Conservation (phyloP, 257 asterid species). For the Verbascum thapsus region DNA sequence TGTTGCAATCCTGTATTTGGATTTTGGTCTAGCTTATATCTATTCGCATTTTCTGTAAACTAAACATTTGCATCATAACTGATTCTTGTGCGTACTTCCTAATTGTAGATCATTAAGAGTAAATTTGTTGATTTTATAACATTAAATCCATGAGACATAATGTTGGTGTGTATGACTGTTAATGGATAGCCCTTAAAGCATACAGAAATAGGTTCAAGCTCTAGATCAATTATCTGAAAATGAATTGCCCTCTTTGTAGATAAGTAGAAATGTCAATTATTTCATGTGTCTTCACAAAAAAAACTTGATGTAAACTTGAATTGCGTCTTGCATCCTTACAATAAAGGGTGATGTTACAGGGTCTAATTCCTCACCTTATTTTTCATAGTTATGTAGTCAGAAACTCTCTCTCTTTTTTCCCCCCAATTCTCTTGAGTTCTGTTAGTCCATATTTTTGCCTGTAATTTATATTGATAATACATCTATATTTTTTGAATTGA, state of each 20-base stretch:
- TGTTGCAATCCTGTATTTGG: no score
- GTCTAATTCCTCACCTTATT: conserved; percentile 1
- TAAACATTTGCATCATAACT: no score
- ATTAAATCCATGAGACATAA: neutral
- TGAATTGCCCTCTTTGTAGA: conserved; percentile 2
- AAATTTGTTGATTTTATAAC: no score
- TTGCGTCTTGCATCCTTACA: no score
- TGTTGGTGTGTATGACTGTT: neutral
- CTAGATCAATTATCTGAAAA: conserved; percentile 11
- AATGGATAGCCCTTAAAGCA: conserved; percentile 5
- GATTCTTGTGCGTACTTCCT: no score
- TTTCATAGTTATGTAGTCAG: neutral
- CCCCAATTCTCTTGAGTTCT: conserved; percentile 21
- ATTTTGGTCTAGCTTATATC: no score
- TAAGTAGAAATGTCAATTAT: no score
- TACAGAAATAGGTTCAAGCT: conserved; percentile 11
- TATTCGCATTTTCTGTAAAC: no score
- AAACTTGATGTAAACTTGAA: no score
- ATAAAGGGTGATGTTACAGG: conserved; percentile 14
- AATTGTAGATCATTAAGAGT: no score
- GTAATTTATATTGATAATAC: neutral
- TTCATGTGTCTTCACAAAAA: no score
- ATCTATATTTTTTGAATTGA: conserved; percentile 11
- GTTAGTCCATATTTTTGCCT: conserved; percentile 14
- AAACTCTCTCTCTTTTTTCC: neutral